phyloP scores from a whole-genome alignment of 1,284 basidiomycete genomes.

The Papiliotrema laurentii region DNA sequence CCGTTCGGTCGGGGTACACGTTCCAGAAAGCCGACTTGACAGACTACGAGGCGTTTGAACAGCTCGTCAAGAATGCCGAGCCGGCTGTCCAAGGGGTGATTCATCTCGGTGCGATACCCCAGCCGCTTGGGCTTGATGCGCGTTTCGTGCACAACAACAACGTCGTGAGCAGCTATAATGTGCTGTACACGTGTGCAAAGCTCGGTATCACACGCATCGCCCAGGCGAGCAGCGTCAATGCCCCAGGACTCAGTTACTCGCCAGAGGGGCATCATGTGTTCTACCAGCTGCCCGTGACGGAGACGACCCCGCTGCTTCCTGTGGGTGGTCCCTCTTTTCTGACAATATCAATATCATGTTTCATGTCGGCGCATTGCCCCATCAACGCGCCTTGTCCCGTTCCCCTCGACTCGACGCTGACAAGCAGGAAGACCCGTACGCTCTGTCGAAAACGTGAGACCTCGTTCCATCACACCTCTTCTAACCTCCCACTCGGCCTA shows the following conservation, averaged over 20 bases:
- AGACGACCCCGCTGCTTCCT: constrained; percentile 20
- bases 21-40: constrained; percentile 31
- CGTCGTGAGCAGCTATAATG: constrained; percentile 35
- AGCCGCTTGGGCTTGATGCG: constrained; percentile 28
- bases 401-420: background rate
- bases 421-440: constrained; percentile 36
- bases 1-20: constrained; percentile 2
- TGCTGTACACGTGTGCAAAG: constrained; percentile 40
- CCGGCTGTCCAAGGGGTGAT: constrained; percentile 36
- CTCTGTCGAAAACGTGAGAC: constrained; percentile 41
- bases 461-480: too few species aligned
- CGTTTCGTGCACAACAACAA: constrained; percentile 44
- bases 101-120: constrained; percentile 45
- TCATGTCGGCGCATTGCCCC: background rate
- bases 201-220: constrained; percentile 39
- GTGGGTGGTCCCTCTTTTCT: constrained; percentile 18
- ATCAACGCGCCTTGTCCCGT: background rate
- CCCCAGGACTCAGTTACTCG: constrained; percentile 32
- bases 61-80: constrained; percentile 17
- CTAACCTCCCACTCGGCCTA: background rate
- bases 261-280: constrained; percentile 22
- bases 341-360: background rate
- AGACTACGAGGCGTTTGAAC: constrained; percentile 22
- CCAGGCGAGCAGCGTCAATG: constrained; percentile 44
- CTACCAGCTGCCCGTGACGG: constrained; percentile 32